These are phyloP conservation scores for Acephala macrosclerotiorum DNA, from an alignment of 2,329 filamentous ascomycete species.

Conservation along the genomic window DNA sequence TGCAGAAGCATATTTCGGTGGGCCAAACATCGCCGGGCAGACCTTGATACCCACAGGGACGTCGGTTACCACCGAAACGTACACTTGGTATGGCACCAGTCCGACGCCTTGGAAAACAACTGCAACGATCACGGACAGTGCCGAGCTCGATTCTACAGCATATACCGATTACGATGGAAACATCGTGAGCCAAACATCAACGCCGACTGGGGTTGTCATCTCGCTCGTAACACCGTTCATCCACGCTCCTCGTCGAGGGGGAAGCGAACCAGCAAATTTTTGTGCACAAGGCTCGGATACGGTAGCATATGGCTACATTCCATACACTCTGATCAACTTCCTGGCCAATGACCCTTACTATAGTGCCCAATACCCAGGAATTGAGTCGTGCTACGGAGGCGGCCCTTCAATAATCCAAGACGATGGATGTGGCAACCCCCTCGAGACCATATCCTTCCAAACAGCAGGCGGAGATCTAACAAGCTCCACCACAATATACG, in stretches of 20 bases:
- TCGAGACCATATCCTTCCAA: conserved; percentile 10
- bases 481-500: conserved; percentile 20
- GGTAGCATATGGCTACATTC: conserved; percentile 30
- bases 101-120: neutral
- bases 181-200: neutral
- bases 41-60: neutral
- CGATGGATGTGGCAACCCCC: neutral
- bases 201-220: conserved; percentile 19
- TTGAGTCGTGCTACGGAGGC: conserved; percentile 25
- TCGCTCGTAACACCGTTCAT: conserved; percentile 34
- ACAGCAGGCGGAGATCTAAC: conserved; percentile 21
- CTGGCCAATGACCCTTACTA: conserved; percentile 22
- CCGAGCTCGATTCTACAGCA: neutral
- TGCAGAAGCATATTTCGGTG: conserved; percentile 32
- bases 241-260: conserved; percentile 23
- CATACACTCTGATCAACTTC: conserved; percentile 29
- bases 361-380: conserved; percentile 26
- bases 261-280: neutral
- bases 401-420: conserved; percentile 27
- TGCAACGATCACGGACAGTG: neutral
- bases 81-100: neutral
- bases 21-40: neutral
- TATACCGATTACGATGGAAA: conserved; percentile 4
- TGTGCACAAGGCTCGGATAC: conserved; percentile 15
- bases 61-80: neutral